Base-by-base conservation (phyloP, 331 rosid genomes). In the Erythrophleum ivorense region DNA sequence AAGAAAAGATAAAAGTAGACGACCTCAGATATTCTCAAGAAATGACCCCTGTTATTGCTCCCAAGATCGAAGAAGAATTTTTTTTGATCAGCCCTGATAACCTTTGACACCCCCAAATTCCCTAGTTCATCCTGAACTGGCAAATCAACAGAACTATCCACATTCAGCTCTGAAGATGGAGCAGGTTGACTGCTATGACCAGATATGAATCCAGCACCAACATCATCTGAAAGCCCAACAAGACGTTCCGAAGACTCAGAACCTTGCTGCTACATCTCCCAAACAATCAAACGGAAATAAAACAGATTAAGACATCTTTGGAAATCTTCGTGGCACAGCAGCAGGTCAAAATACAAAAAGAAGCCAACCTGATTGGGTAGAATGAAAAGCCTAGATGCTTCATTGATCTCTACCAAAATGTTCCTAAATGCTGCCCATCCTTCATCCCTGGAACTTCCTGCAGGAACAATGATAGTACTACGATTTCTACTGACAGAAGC, bases 401-500 rank as follows among this genome's bases (percentile, higher is more conserved):
- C 99, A 84, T 94, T 94, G 74, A 96, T 89, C 87, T 96, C 99
- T 2, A 94, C 99, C 89, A 96, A 91, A 87, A 96, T 92, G 86
- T 94, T 94, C 82, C 99, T 87, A 81, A 96, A 96, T 43, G 98
- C 97, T 49, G 99, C 90, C 99, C 99, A 96, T 54, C 99, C 99
- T 85, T 96, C 99, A 80, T 96, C 99, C 75, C 92, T 88, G 78
- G 90, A 86, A 84, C 94, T 96, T 85, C 99, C 98, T 16, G 99
- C 98, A 49, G 99, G 99, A 86, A 96, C 97, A 76, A 96, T 96
- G 81, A 96, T 96, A 80, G 99, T 96, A 84, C 99, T 96, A 59
- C 99, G 98, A 76, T 96, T 96, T 88, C 99, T 90, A 88, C 98
- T 94, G 54, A 96, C 97, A 81, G 99, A 96, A 67, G 99, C 99